Conservation (phyloP, 2,329 filamentous ascomycete genomes). For the Verticillium nubilum region DNA sequence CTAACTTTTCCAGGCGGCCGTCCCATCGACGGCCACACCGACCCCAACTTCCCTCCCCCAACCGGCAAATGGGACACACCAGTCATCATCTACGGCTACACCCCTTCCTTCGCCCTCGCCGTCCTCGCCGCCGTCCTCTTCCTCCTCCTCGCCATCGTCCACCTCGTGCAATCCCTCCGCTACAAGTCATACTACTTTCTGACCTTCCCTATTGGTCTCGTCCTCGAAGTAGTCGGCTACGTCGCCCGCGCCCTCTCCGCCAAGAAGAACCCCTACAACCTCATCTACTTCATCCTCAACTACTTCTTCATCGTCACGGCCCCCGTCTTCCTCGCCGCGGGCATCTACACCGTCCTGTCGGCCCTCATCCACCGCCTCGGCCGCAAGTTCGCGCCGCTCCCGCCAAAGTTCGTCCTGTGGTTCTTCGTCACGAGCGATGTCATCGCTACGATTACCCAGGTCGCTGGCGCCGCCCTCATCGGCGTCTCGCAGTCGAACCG, state of each 20-base stretch:
- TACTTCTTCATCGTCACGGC: constrained; percentile 59
- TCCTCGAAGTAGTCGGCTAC: constrained; percentile 46
- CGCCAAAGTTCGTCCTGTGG: constrained; percentile 41
- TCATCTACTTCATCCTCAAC: constrained; percentile 51
- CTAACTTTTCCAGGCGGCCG: constrained; percentile 3
- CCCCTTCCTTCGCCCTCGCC: constrained; percentile 37
- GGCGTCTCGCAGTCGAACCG: constrained; percentile 41
- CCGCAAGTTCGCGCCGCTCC: constrained; percentile 34
- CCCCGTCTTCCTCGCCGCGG: constrained; percentile 51
- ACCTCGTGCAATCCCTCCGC: constrained; percentile 28
- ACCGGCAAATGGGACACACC: constrained; percentile 36
- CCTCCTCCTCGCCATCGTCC: constrained; percentile 30
- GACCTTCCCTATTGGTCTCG: constrained; percentile 35
- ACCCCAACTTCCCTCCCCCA: constrained; percentile 47
- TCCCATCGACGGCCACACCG: constrained; percentile 32
- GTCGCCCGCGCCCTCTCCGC: constrained; percentile 40
- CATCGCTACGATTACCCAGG: constrained; percentile 46
- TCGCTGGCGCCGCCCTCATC: constrained; percentile 48
- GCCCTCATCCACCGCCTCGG: constrained; percentile 41
- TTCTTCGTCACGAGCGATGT: constrained; percentile 51
- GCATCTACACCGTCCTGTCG: constrained; percentile 49
- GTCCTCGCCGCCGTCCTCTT: constrained; percentile 38
- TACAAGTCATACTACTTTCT: constrained; percentile 40
- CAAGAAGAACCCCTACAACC: constrained; percentile 44
- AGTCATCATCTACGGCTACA: constrained; percentile 47